These are phyloP conservation scores for Claviceps sp. DNA, from an alignment of 2,329 filamentous ascomycete genomes.

Conservation along the genomic window DNA sequence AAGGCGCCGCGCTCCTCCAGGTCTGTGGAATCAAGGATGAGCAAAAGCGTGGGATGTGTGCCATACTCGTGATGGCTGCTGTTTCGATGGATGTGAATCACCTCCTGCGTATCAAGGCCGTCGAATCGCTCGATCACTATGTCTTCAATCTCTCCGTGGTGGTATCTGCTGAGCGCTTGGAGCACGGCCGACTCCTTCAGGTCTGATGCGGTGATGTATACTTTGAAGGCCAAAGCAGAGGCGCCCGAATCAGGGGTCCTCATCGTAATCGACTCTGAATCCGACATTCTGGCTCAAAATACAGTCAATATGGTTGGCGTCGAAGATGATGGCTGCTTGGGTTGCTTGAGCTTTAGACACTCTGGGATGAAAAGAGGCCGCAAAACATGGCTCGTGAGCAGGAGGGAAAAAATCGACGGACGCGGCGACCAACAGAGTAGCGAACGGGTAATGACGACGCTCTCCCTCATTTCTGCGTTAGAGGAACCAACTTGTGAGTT, in stretches of 20 bases:
- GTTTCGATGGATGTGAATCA: background rate
- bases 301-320: too few relatives aligned
- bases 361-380: background rate
- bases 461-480: background rate
- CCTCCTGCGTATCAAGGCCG: background rate
- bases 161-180: background rate
- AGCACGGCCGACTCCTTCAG: background rate
- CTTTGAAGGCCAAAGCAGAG: background rate
- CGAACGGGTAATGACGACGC: background rate
- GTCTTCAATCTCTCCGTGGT: background rate
- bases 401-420: background rate
- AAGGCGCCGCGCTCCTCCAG: background rate
- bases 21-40: constrained; percentile 3
- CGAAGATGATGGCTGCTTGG: background rate
- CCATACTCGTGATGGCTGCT: background rate
- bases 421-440: background rate
- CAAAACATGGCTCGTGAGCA: background rate
- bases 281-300: background rate
- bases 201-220: background rate
- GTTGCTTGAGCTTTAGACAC: too few relatives aligned
- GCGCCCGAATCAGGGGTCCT: background rate
- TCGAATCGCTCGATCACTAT: background rate
- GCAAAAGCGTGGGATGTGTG: background rate
- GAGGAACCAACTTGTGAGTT: too few relatives aligned
- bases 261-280: background rate